Base-by-base conservation (phyloP, 148 eudicot species). In the Fagopyrum esculentum region DNA sequence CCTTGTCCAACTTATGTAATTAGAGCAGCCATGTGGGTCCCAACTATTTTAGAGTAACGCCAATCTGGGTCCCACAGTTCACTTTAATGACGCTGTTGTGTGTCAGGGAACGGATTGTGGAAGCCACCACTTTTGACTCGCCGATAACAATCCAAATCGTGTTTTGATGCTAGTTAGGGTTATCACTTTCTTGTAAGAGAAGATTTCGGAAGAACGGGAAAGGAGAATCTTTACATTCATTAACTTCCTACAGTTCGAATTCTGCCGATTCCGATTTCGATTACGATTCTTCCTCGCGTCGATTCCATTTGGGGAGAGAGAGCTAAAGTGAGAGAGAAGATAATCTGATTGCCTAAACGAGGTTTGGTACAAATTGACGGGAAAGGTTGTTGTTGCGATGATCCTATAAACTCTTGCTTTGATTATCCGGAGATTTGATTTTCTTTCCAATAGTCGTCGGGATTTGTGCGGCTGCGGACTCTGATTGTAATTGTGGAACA, bases 161-260 rank as follows among this genome's bases (percentile, higher is more conserved):
- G 63, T 57, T 57, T 29, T 17, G 63, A 57, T 57, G 63, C 63
- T 6, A 57, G 10, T 57, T 57, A 57, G 63, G 63, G 63, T 57
- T 57, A n/a, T 57, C 63, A 57, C 63, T 57, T 4, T 57, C 22
- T n/a, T 17, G 10, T 17, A 57, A 57, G 9, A 57, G 10, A 57
- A 57, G 63, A 57, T 57, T 57, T 57, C 29, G 30, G 63, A 19
- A 57, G 10, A 57, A 6, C 63, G 6, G 10, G 30, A 6, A 57
- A 57, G 63, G 22, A 19, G 63, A 57, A 6, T 57, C 63, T 57
- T 29, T 57, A 8, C 52, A 8, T 9, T 12, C 12, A 49, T 49
- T 49, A 8, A 2, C 63, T 26, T 19, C 22, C 63, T 57, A 57
- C 63, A 7, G 9, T 57, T 57, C 63, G 30, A n/a, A 6, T 55